phyloP scores from a whole-genome alignment of 2,329 filamentous ascomycete species.

The Purpureocillium takamizusanense region DNA sequence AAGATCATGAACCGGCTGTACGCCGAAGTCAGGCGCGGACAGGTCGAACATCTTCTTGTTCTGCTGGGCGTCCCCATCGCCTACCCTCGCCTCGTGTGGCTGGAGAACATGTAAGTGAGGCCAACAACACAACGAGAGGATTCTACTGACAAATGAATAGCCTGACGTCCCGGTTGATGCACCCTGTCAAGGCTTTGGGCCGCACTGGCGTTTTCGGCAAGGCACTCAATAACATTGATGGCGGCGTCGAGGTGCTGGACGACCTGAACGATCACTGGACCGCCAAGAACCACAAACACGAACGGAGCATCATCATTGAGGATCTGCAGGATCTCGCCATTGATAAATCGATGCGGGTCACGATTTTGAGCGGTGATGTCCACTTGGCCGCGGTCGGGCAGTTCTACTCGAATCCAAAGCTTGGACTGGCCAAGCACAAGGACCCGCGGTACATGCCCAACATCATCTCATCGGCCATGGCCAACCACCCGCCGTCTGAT shows the following conservation, averaged over 20 bases:
- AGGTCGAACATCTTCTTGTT: constrained; percentile 84
- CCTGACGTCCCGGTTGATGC: constrained; percentile 76
- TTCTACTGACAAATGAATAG: constrained; percentile 22
- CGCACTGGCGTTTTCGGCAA: constrained; percentile 71
- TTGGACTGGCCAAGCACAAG: constrained; percentile 71
- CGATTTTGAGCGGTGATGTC: constrained; percentile 87
- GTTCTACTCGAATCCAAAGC: constrained; percentile 86
- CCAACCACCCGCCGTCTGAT: constrained; percentile 81
- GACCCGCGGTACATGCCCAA: constrained; percentile 98
- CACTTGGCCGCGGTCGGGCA: constrained; percentile 88
- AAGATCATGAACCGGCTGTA: constrained; percentile 80
- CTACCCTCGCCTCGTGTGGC: constrained; percentile 65
- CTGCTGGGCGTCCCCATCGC: constrained; percentile 77
- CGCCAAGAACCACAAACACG: constrained; percentile 84
- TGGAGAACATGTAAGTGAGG: constrained; percentile 57
- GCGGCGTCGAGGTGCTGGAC: constrained; percentile 83
- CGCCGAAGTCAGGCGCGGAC: constrained; percentile 69
- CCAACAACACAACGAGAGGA: neutral
- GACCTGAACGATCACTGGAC: constrained; percentile 97
- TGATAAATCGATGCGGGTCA: constrained; percentile 84
- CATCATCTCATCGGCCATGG: constrained; percentile 87
- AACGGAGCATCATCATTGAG: constrained; percentile 78
- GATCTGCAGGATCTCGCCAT: constrained; percentile 89
- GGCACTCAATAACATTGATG: constrained; percentile 82
- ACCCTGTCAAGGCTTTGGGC: constrained; percentile 81